A percentile compares a stretch with the other conserved stretches of the same genome.
Evolutionary conservation across 768 basidiomycete species (phyloP).

Genomic region (Leccinum imitatum): DNA sequence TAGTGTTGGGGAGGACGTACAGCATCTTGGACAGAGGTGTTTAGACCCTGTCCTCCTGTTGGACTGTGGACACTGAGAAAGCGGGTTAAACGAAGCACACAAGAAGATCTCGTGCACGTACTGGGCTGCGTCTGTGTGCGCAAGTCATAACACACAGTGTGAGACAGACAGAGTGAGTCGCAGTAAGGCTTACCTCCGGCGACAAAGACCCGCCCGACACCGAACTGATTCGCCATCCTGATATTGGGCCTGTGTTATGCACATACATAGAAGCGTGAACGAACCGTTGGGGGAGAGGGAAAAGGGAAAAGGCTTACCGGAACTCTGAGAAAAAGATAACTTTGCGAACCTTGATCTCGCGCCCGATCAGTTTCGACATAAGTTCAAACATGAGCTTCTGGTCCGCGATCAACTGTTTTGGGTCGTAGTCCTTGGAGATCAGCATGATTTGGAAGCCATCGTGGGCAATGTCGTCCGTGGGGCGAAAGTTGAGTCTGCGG

Average conservation of each 20-base stretch:
- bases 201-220: slow-evolving; percentile 44
- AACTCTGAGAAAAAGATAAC: slow-evolving; percentile 27
- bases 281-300: not conserved
- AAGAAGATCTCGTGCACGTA: not conserved
- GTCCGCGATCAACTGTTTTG: slow-evolving; percentile 18
- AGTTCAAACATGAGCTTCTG: slow-evolving; percentile 28
- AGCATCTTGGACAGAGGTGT: slow-evolving; percentile 39
- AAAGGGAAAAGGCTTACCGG: slow-evolving; percentile 19
- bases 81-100: not conserved
- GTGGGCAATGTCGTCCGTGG: slow-evolving; percentile 18
- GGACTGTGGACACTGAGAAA: slow-evolving; percentile 23
- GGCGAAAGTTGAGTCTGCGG: slow-evolving; percentile 10
- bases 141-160: not conserved
- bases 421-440: slow-evolving; percentile 5
- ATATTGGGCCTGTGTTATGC: slow-evolving; percentile 42
- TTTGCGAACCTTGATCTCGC: slow-evolving; percentile 34
- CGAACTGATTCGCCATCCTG: slow-evolving; percentile 45
- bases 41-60: slow-evolving; percentile 35
- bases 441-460: slow-evolving; percentile 24
- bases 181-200: slow-evolving; percentile 38
- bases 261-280: not conserved
- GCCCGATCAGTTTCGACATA: slow-evolving; percentile 30
- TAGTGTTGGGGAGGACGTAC: slow-evolving; percentile 28
- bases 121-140: slow-evolving; percentile 48
- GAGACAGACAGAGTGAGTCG: not conserved